Conservation (phyloP, 208 protist genomes). For the Trypanosoma brucei region DNA sequence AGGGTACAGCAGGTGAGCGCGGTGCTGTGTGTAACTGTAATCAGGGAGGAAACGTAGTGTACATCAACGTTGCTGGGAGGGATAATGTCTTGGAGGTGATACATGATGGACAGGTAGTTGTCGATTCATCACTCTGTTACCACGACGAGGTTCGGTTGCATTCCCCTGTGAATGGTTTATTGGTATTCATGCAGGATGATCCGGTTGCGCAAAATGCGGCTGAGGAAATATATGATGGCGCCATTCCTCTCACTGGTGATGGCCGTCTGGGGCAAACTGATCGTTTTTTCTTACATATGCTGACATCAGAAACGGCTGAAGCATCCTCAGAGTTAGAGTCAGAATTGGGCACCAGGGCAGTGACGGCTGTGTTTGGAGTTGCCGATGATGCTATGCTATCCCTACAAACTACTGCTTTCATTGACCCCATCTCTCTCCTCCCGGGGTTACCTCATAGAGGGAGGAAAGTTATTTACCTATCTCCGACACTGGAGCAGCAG, state of each 20-base stretch:
- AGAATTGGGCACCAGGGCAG: not conserved
- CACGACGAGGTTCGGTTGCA: not conserved
- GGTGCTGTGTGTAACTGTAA: slow-evolving; percentile 17
- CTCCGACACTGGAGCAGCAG: slow-evolving; percentile 1
- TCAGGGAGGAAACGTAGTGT: slow-evolving; percentile 12
- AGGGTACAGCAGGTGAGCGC: not conserved
- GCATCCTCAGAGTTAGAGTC: not conserved
- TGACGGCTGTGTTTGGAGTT: not conserved
- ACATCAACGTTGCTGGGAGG: slow-evolving; percentile 6
- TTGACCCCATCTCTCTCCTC: not conserved
- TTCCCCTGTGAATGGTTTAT: not conserved
- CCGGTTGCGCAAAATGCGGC: not conserved
- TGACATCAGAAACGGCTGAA: not conserved
- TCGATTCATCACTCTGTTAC: not conserved
- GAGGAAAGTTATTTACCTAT: not conserved
- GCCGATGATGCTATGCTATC: not conserved
- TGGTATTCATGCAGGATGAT: not conserved
- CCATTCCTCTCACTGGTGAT: not conserved
- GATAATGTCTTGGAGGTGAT: not conserved
- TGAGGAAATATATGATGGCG: not conserved
- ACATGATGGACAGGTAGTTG: not conserved
- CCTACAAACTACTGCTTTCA: not conserved
- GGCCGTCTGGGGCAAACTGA: not conserved
- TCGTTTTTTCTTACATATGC: not conserved
- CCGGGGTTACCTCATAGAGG: not conserved